A percentile compares a stretch with the other conserved stretches of the same genome.
These are phyloP conservation scores for Colletotrichum theobromicola DNA, from an alignment of 2,329 filamentous ascomycete genomes.

Conservation along the genomic window DNA sequence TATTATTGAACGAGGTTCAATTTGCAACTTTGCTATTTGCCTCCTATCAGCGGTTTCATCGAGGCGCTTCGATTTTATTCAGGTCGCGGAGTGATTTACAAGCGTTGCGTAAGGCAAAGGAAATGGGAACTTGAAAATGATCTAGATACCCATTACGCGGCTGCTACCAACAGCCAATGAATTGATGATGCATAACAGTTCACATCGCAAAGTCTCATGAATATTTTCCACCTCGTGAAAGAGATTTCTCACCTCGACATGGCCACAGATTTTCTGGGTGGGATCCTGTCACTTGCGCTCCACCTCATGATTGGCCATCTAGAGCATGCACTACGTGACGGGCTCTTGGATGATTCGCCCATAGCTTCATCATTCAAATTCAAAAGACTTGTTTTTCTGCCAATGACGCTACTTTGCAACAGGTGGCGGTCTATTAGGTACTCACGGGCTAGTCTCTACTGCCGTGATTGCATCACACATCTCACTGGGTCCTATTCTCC, in stretches of 20 bases:
- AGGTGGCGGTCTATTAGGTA: neutral
- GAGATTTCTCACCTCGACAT: too few relatives aligned
- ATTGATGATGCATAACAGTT: neutral
- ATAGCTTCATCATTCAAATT: neutral
- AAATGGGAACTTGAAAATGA: accelerated
- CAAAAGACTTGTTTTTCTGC: neutral
- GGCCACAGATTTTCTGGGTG: too few relatives aligned
- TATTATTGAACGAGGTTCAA: neutral
- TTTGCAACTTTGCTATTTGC: neutral
- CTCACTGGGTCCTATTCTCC: conserved; percentile 21
- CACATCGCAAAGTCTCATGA: neutral
- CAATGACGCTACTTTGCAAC: neutral
- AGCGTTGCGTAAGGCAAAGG: neutral
- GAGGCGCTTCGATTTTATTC: neutral
- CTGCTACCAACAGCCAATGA: neutral
- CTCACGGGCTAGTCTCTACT: too few relatives aligned
- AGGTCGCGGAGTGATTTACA: neutral
- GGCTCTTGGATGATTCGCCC: too few relatives aligned
- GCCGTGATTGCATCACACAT: neutral
- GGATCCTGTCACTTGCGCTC: too few relatives aligned
- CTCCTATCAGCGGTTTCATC: neutral
- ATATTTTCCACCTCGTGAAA: too few relatives aligned
- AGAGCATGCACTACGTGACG: too few relatives aligned
- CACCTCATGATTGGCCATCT: too few relatives aligned
- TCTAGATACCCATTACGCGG: neutral